Evolutionary conservation across 169 alveolate genomes (phyloP), one percentile per base, ranked within the genome.

Genomic region (Plasmodium vinckei): DNA sequence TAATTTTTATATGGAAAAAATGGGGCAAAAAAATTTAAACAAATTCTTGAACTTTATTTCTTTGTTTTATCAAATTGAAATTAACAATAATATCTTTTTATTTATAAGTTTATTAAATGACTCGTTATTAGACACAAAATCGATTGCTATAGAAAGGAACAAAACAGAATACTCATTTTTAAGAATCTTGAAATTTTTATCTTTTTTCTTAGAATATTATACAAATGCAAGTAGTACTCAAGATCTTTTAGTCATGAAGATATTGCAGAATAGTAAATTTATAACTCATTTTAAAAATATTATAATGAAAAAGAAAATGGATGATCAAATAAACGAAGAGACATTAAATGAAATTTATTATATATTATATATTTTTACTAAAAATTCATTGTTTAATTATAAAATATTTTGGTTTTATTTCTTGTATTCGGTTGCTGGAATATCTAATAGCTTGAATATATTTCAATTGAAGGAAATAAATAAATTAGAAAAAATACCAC

Each of bases 351-450:
- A 77, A 46, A 63, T 77, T 27, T 77, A 63, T 56, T 77, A 77
- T 57, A 51, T 64, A 47, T 68, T 77, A 39, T 68, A 77, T 57
- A 77, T 77, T 25, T 77, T 77, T 77, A 77, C 88, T 12, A 77
- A 77, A 68, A 77, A 77, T 63, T 77, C 88, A 15, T 51, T 77
- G 27, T 77, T 64, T 68, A 61, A 77, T 77, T 77, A 77, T 77
- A 77, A 77, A 77, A 44, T 77, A 46, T 77, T 77, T 64, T 77
- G 88, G 88, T 77, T 77, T 39, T 77, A 77, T 51, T 77, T 77
- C 27, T 33, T 63, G 10, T 77, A 57, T 25, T 63, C 77, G 23
- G 56, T 61, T 13, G 88, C 65, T 23, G 21, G 46, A 3, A 64
- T 77, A 27, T 77, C 59, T 0, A 61, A 77, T 13, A 23, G 57